These are phyloP conservation scores for Lodderomyces parapsilosis DNA, from an alignment of 1,139 yeast genomes.

Conservation along the genomic window DNA sequence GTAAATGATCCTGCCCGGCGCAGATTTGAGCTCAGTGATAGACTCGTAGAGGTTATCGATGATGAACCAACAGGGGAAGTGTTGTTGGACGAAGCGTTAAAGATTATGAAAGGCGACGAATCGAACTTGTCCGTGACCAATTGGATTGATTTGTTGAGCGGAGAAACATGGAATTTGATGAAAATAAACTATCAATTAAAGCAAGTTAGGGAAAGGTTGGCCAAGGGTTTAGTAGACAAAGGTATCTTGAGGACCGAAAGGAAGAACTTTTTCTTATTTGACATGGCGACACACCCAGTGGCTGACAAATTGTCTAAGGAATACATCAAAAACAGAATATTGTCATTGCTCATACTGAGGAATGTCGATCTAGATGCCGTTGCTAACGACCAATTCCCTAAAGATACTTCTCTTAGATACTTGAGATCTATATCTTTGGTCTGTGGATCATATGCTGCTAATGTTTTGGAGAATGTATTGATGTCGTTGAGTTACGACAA, in stretches of 20 bases:
- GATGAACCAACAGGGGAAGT: constrained; percentile 92
- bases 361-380: constrained; percentile 54
- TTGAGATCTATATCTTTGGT: constrained; percentile 81
- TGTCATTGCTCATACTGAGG: constrained; percentile 68
- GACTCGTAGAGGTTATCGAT: constrained; percentile 85
- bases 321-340: constrained; percentile 71
- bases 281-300: constrained; percentile 98
- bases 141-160: constrained; percentile 93
- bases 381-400: constrained; percentile 64
- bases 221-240: constrained; percentile 95
- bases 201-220: constrained; percentile 94
- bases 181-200: constrained; percentile 93
- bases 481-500: constrained; percentile 79
- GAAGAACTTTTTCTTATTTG: constrained; percentile 89
- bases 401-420: constrained; percentile 63
- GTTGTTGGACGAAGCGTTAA: constrained; percentile 86
- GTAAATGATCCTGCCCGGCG: constrained; percentile 93
- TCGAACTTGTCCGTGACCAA: constrained; percentile 76
- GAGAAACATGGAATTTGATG: constrained; percentile 96
- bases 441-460: constrained; percentile 92
- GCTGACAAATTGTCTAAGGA: constrained; percentile 82
- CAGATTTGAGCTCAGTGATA: constrained; percentile 81
- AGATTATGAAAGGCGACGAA: constrained; percentile 83
- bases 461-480: constrained; percentile 89
- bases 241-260: constrained; percentile 96